Percentiles rank a stretch among this genome's conserved stretches.
Evolutionary conservation across 371 early-diverging fungal species (phyloP).

Genomic region (Circinella umbellata): DNA sequence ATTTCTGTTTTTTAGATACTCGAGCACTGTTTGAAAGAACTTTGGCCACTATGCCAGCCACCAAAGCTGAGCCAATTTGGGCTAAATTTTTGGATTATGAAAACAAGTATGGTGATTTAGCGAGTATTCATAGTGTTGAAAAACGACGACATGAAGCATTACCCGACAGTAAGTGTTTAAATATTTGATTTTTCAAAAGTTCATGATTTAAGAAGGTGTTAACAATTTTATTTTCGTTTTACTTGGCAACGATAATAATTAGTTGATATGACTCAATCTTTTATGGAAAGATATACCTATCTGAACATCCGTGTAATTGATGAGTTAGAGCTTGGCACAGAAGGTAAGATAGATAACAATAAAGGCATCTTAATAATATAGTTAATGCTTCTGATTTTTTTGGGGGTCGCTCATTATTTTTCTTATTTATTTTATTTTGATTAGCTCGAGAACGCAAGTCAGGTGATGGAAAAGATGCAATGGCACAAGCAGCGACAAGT

Average conservation of each 20-base stretch:
- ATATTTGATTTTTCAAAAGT: too few species aligned
- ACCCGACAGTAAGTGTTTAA: slow-evolving; percentile 47
- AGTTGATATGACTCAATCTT: slow-evolving; percentile 26
- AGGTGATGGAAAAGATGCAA: slow-evolving; percentile 4
- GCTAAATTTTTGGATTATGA: slow-evolving; percentile 83
- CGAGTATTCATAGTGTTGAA: slow-evolving; percentile 75
- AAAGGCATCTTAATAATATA: background rate
- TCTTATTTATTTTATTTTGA: background rate
- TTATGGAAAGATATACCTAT: slow-evolving; percentile 71
- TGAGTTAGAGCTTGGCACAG: slow-evolving; percentile 58
- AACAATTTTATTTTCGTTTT: too few species aligned
- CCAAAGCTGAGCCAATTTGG: slow-evolving; percentile 80
- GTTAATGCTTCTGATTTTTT: background rate
- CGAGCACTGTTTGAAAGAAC: slow-evolving; percentile 89
- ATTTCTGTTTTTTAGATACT: slow-evolving; percentile 57
- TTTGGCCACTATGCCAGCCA: slow-evolving; percentile 72
- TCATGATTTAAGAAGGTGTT: too few species aligned
- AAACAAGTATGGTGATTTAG: slow-evolving; percentile 85
- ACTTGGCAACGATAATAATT: background rate
- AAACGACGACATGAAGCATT: slow-evolving; percentile 77
- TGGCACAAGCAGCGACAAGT: slow-evolving; percentile 10
- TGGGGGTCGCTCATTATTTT: too few species aligned
- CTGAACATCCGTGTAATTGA: slow-evolving; percentile 63
- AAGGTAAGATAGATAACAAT: slow-evolving; percentile 33
- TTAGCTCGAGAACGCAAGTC: slow-evolving; percentile 21